Evolutionary conservation across 2,329 filamentous ascomycete genomes (phyloP), one percentile per base, ranked within the genome.

Genomic region (Lasiodiplodia theobromae): DNA sequence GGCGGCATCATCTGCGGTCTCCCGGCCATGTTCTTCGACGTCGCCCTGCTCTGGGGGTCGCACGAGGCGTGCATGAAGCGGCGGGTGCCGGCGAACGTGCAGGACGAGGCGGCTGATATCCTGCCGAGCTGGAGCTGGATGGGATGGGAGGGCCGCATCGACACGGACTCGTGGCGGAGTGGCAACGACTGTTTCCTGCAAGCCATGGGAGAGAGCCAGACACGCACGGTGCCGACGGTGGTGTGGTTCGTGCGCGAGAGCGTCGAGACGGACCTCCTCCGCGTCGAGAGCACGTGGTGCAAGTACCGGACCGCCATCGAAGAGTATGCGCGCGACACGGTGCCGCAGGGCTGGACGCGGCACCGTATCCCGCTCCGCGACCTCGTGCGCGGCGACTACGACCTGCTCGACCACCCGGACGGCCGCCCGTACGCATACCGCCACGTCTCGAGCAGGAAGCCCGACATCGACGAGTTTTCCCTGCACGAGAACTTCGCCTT

Each of bases 1-100:
- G 71, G 68, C 40, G 70, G 72, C 16, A 71, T 73, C 54, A 47
- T 71, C 5, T 69, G 67, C 34, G 72, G 72, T 3, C 37, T 73
- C 6, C 70, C 72, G 53, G 60, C 70, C 66, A 68, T 71, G 60
- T 71, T 68, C 62, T 70, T 72, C 49, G 72, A 73, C 49, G 53
- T 68, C 2, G 69, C 68, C 10, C 60, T 73, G 21, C 64, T 72
- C 34, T 73, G 71, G 71, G 64, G 25, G n/a, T 64, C 60, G n/a
- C 60, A 64, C 8, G 60, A 64, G 31, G 47, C 60, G 14, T 64
- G 60, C 31, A 63, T 64, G 60, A 64, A 64, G 28, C 60, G 44
- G 21, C 28, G 60, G n/a, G 18, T 38, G n/a, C 60, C 60, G n/a
- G 28, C 28, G 14, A n/a, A 37, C 14, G 40, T 37, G 25, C 58